Evolutionary conservation across 192 early-diverging fungal genomes (phyloP).

Genomic region (Coemansia furcata): DNA sequence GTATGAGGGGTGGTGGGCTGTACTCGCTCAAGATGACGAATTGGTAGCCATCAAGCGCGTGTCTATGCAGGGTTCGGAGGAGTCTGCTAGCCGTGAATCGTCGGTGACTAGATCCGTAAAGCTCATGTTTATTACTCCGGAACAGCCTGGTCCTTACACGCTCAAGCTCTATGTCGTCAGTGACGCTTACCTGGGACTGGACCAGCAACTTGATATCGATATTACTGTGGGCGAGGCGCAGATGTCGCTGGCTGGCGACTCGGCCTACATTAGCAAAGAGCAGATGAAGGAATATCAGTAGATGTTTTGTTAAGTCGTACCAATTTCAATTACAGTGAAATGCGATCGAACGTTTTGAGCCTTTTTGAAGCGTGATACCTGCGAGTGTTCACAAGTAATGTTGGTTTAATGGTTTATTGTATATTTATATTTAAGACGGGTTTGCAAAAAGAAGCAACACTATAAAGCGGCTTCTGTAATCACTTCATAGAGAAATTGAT

Average conservation of each 20-base stretch:
- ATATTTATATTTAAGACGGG: too few species aligned
- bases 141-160: conserved; percentile 57
- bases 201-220: conserved; percentile 57
- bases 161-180: conserved; percentile 61
- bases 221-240: conserved; percentile 32
- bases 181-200: conserved; percentile 79
- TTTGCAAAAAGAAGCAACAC: too few species aligned
- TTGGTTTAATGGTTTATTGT: too few species aligned
- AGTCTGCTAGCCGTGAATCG: neutral
- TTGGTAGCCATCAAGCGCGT: conserved; percentile 80
- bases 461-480: too few species aligned
- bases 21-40: conserved; percentile 72
- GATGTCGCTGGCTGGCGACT: conserved; percentile 18
- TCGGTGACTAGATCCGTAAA: conserved; percentile 4
- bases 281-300: conserved; percentile 36
- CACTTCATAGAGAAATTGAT: too few species aligned
- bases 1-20: conserved; percentile 92
- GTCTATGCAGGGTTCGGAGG: conserved; percentile 55
- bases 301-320: neutral
- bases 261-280: conserved; percentile 38
- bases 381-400: too few species aligned
- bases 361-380: neutral
- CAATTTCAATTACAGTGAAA: neutral
- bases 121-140: conserved; percentile 66
- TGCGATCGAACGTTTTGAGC: neutral